Evolutionary conservation across 345 rosid species (phyloP), one percentile per base, ranked within the genome.

Genomic region (Aethionema arabicum): DNA sequence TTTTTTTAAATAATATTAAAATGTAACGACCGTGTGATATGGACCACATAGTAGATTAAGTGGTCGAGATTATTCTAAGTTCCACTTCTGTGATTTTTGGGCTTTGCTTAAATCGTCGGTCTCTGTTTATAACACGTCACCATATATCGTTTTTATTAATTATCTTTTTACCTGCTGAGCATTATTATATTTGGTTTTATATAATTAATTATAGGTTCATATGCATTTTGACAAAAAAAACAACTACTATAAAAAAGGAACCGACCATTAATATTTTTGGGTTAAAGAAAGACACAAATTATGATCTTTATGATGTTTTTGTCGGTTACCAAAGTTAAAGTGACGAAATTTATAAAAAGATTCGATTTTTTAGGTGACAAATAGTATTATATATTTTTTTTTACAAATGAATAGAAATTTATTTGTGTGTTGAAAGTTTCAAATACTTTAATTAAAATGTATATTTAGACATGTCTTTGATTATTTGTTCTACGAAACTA

Each of bases 61-160:
- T 70, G 65, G 74, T 63, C 65, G 45, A 62, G 46, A 62, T 69
- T 33, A 52, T 54, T 61, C 44, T 68, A 63, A 63, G 69, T 42
- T 63, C 64, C 64, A 70, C 58, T 47, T 62, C 46, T 62, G 57
- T 43, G 27, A 21, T 38, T 45, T 15, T 5, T 47, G 35, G 61
- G 42, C 55, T 16, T 52, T 61, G 43, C 57, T 39, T 69, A 7
- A 12, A 31, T 61, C 63, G 56, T 55, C 74, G 44, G 67, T 62
- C 58, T 32, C 63, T 48, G 33, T 53, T 38, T 15, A 53, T n/a
- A 61, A 53, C 27, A 35, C 52, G 65, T 70, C 69, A 49, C 15
- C 46, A 29, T n/a, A n/a, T n/a, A n/a, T 63, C 74, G 43, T 27
- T 30, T 53, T 33, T 48, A 63, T 41, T 33, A 42, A 48, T 69